Conservation (phyloP, 2,329 filamentous ascomycete species). For the Cyanodermella asteris region DNA sequence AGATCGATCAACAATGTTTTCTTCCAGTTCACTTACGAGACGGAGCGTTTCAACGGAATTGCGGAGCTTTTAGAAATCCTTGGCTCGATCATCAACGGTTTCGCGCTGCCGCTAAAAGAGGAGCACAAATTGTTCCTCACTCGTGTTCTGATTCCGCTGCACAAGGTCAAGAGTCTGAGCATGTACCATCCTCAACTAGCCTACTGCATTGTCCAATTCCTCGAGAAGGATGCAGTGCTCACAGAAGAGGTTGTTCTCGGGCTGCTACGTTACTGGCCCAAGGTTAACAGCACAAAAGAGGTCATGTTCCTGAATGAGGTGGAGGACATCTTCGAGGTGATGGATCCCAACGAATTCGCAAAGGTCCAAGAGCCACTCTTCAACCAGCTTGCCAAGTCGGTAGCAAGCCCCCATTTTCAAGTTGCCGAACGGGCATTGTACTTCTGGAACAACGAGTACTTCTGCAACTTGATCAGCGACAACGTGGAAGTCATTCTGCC, state of each 20-base stretch:
- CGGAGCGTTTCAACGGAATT: conserved; percentile 94
- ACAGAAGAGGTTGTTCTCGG: conserved; percentile 97
- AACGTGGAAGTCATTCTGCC: conserved; percentile 96
- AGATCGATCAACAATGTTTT: conserved; percentile 99
- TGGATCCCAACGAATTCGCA: conserved; percentile 95
- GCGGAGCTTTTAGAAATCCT: conserved; percentile 91
- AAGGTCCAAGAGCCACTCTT: conserved; percentile 97
- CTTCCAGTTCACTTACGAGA: conserved; percentile 98
- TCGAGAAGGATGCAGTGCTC: conserved; percentile 90
- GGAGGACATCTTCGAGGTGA: conserved; percentile 98
- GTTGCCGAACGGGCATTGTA: conserved; percentile 92
- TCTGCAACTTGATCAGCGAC: conserved; percentile 96
- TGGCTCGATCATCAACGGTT: conserved; percentile 97
- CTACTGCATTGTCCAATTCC: conserved; percentile 96
- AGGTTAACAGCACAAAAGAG: conserved; percentile 98
- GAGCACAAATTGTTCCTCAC: conserved; percentile 98
- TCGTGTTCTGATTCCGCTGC: conserved; percentile 71
- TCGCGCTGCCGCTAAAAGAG: conserved; percentile 87
- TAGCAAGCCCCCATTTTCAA: conserved; percentile 96
- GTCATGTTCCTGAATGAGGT: conserved; percentile 99
- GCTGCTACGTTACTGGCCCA: conserved; percentile 90
- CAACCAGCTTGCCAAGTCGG: conserved; percentile 91
- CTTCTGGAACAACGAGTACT: conserved; percentile 99
- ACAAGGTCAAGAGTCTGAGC: conserved; percentile 97
- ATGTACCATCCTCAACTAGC: conserved; percentile 98